These are phyloP conservation scores for Xylona heveae DNA, from an alignment of 495 filamentous ascomycete species.

Conservation along the genomic window DNA sequence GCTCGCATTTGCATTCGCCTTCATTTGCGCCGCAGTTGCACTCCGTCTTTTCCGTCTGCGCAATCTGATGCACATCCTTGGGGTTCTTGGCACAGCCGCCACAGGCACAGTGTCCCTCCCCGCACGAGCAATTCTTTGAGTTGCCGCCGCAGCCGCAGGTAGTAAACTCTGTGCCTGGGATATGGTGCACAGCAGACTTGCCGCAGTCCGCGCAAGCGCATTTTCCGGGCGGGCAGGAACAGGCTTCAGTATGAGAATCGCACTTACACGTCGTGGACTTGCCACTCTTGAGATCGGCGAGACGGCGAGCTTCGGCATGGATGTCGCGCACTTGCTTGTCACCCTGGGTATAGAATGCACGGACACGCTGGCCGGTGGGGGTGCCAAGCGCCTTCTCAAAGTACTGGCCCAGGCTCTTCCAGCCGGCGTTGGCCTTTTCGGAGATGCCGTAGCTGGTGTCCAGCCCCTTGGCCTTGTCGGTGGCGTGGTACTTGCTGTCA, in stretches of 20 bases:
- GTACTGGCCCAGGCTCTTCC: conserved; percentile 51
- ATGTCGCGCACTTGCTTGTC: conserved; percentile 82
- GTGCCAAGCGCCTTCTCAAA: conserved; percentile 81
- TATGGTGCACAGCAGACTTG: conserved; percentile 9
- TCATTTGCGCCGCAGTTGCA: conserved; percentile 12
- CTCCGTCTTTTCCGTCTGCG: conserved; percentile 13
- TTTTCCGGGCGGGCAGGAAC: conserved; percentile 17
- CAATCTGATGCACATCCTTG: conserved; percentile 6
- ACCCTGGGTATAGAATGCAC: conserved; percentile 61
- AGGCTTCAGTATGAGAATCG: conserved; percentile 14
- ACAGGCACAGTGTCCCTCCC: conserved; percentile 8
- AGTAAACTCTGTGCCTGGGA: conserved; percentile 12
- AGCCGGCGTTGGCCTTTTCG: conserved; percentile 37
- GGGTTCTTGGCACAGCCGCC: background rate
- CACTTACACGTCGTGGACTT: conserved; percentile 25
- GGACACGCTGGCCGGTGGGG: conserved; percentile 67
- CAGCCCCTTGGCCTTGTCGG: conserved; percentile 50
- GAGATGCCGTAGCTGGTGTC: conserved; percentile 58
- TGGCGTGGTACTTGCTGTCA: conserved; percentile 63
- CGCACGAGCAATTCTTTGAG: conserved; percentile 11
- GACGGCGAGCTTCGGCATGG: conserved; percentile 65
- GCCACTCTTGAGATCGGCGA: conserved; percentile 42
- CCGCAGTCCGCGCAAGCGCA: conserved; percentile 19
- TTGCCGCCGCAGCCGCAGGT: conserved; percentile 14
- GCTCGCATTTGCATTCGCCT: conserved; percentile 11